These are phyloP conservation scores for Tolypocladium pustulatum DNA, from an alignment of 2,329 filamentous ascomycete species.

Conservation along the genomic window DNA sequence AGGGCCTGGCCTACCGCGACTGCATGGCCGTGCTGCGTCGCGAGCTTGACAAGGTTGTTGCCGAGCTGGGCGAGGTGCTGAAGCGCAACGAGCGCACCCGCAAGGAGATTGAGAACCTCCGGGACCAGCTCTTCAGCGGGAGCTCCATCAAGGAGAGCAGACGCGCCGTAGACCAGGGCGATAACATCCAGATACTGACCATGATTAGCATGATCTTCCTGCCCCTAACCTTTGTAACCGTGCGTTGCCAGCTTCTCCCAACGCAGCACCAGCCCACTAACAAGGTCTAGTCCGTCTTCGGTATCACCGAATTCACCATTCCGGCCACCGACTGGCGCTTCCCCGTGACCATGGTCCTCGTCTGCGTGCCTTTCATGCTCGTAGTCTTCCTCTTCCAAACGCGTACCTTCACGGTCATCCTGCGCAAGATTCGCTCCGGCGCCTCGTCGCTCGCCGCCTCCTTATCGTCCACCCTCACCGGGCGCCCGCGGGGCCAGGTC, in stretches of 20 bases:
- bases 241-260: conserved; percentile 12
- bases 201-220: conserved; percentile 52
- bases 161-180: conserved; percentile 52
- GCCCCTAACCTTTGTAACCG: conserved; percentile 50
- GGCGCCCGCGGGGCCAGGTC: neutral
- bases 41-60: conserved; percentile 41
- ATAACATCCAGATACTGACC: conserved; percentile 50
- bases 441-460: neutral
- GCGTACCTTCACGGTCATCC: conserved; percentile 21
- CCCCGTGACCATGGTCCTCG: conserved; percentile 53
- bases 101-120: conserved; percentile 43
- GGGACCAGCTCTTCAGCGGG: conserved; percentile 53
- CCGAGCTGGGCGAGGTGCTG: conserved; percentile 34
- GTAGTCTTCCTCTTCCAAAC: conserved; percentile 35
- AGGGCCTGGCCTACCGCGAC: conserved; percentile 36
- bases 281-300: conserved; percentile 36
- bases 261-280: neutral
- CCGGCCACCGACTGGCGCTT: conserved; percentile 33
- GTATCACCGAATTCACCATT: conserved; percentile 36
- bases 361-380: conserved; percentile 39
- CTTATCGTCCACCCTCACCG: neutral
- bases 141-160: conserved; percentile 52
- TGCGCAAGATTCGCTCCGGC: conserved; percentile 7
- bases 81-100: conserved; percentile 41
- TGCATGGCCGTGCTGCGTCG: conserved; percentile 33